These are phyloP conservation scores for Secale cereale DNA, from an alignment of 176 grass and related monocot genomes.

Conservation along the genomic window DNA sequence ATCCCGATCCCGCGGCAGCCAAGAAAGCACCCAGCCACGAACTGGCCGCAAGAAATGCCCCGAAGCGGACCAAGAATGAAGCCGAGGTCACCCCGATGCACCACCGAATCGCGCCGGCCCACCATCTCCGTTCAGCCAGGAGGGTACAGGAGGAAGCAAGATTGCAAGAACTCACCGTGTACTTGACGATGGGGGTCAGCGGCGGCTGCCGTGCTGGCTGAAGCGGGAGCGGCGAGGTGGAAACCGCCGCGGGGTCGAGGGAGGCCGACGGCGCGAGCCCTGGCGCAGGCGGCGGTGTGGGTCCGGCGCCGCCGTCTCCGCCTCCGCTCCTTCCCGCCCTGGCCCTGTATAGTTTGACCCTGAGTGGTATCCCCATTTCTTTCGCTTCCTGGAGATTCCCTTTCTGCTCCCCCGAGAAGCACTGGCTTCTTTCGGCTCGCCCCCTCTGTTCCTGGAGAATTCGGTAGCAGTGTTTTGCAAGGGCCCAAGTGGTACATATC, in stretches of 20 bases:
- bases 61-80: neutral
- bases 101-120: neutral
- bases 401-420: too few species aligned
- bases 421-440: too few species aligned
- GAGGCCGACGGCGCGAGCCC: neutral
- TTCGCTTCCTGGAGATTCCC: too few species aligned
- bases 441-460: too few species aligned
- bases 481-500: too few species aligned
- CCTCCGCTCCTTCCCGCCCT: too few species aligned
- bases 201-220: neutral
- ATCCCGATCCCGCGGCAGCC: neutral
- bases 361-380: too few species aligned
- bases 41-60: neutral
- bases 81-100: neutral
- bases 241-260: neutral
- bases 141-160: neutral
- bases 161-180: neutral
- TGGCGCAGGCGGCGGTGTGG: neutral
- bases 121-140: neutral
- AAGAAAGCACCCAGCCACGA: neutral
- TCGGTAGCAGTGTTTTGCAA: too few species aligned
- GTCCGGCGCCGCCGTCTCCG: too few species aligned
- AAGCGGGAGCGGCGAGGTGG: neutral
- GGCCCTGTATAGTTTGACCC: too few species aligned
- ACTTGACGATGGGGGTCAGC: neutral